phyloP scores from a whole-genome alignment of 2,329 filamentous ascomycete genomes.

The Pezicula carpinea region DNA sequence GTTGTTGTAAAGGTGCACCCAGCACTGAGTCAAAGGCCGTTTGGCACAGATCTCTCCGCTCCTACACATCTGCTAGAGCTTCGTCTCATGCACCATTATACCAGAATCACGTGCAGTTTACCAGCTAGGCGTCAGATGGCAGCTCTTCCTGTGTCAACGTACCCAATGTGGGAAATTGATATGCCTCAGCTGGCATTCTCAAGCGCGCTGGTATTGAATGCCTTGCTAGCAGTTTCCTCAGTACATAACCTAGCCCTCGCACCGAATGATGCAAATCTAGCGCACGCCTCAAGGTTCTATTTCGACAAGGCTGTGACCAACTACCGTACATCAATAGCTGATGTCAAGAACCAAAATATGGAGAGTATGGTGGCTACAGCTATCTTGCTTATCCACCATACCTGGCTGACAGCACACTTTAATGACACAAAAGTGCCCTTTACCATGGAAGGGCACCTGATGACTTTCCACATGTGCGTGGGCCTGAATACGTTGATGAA shows the following conservation, averaged over 20 bases:
- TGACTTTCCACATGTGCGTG: constrained; percentile 12
- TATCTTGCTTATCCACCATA: constrained; percentile 11
- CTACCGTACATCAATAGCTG: constrained; percentile 8
- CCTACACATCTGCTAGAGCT: constrained; percentile 1
- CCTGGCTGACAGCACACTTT: constrained; percentile 11
- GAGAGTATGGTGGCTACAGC: constrained; percentile 11
- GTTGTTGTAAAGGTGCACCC: no score
- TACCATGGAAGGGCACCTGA: constrained; percentile 6
- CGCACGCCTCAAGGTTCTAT: constrained; percentile 8
- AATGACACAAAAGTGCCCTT: constrained; percentile 1
- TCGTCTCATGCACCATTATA: constrained; percentile 1
- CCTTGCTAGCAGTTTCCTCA: constrained; percentile 10
- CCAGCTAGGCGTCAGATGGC: neutral
- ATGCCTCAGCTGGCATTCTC: constrained; percentile 14
- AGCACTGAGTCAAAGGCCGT: neutral
- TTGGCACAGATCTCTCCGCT: neutral
- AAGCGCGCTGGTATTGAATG: constrained; percentile 12
- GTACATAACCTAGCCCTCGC: constrained; percentile 8
- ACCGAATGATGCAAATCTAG: constrained; percentile 4
- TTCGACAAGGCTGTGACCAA: constrained; percentile 10
- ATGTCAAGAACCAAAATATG: neutral
- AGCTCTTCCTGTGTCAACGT: neutral
- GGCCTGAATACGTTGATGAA: constrained; percentile 6
- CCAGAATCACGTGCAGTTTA: neutral
- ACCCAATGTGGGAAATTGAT: constrained; percentile 9